Evolutionary conservation across 345 rosid genomes (phyloP), one percentile per base, ranked within the genome.

Genomic region (Atalantia buxifolia): DNA sequence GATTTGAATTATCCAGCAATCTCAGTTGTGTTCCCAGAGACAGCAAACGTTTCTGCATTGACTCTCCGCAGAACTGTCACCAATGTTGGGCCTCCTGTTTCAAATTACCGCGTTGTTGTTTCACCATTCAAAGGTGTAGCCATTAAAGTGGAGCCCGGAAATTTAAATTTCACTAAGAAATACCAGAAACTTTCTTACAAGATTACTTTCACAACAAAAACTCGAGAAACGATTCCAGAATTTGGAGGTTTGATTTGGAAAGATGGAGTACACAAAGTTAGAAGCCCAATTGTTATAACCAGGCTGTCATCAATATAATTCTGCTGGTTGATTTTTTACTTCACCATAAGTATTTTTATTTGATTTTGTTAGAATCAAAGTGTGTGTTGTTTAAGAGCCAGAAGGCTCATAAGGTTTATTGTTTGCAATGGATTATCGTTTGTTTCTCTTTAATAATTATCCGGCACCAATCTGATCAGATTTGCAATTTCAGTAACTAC

Each of bases 1-100:
- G 90, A 95, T 79, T 82, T 95, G 85, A 95, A 95, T 72, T 95
- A 95, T 85, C 97, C 99, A 1, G 93, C 98, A 38, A 90, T 95
- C 60, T 93, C 99, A 14, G 94, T 81, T 14, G 84, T 92, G 71
- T 88, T 95, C 84, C 92, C 93, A 0, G 94, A 90, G 56, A 78
- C 80, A 31, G 68, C 72, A 38, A 75, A 77, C 66, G 82, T 82
- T 81, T 80, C 87, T 72, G 38, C 61, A 25, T 10, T 84, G 77
- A 88, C 89, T 1, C 77, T 92, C 42, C 89, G 75, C 66, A 83
- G 98, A 81, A 92, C 93, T 0, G 94, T 87, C 56, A 93, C 96
- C 73, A 95, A 95, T 69, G 98, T 95, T 53, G 99, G 98, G 19
- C 86, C 89, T 62, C 88, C 92, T 0, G 53, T 82, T 56, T 84